Evolutionary conservation across 1,284 basidiomycete genomes (phyloP).

Genomic region (Chalciporus piperatoides): DNA sequence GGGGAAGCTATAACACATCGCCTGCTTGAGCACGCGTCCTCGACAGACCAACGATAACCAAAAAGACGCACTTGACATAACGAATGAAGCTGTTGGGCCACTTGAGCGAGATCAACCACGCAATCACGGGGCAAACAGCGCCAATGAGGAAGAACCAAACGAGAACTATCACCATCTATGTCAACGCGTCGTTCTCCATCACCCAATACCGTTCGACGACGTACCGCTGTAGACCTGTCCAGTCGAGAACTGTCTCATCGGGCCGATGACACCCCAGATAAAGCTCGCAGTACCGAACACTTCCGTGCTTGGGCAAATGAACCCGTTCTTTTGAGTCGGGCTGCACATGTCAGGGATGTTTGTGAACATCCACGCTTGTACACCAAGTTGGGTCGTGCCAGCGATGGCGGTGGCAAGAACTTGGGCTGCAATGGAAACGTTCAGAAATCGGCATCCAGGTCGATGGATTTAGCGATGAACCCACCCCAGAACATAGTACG

Average conservation of each 20-base stretch:
- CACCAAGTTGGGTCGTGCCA: slow-evolving; percentile 39
- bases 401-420: slow-evolving; percentile 42
- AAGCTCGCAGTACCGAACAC: slow-evolving; percentile 41
- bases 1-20: slow-evolving; percentile 35
- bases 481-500: slow-evolving; percentile 42
- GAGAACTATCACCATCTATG: slow-evolving; percentile 20
- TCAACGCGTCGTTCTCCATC: slow-evolving; percentile 48
- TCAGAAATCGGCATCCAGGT: not conserved
- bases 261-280: slow-evolving; percentile 44
- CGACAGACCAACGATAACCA: not conserved
- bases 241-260: slow-evolving; percentile 29
- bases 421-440: slow-evolving; percentile 28
- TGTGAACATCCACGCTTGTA: slow-evolving; percentile 43
- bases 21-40: not conserved
- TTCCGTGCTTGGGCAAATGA: slow-evolving; percentile 40
- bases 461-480: not conserved
- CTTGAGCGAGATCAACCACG: slow-evolving; percentile 37
- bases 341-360: slow-evolving; percentile 30
- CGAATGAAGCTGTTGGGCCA: slow-evolving; percentile 44
- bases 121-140: slow-evolving; percentile 41
- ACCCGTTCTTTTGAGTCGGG: slow-evolving; percentile 25
- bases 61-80: slow-evolving; percentile 40
- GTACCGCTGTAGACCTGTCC: slow-evolving; percentile 26
- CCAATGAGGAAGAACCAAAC: slow-evolving; percentile 60
- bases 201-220: not conserved